phyloP scores from a whole-genome alignment of 2,329 filamentous ascomycete genomes.

The Eutypella sp. region DNA sequence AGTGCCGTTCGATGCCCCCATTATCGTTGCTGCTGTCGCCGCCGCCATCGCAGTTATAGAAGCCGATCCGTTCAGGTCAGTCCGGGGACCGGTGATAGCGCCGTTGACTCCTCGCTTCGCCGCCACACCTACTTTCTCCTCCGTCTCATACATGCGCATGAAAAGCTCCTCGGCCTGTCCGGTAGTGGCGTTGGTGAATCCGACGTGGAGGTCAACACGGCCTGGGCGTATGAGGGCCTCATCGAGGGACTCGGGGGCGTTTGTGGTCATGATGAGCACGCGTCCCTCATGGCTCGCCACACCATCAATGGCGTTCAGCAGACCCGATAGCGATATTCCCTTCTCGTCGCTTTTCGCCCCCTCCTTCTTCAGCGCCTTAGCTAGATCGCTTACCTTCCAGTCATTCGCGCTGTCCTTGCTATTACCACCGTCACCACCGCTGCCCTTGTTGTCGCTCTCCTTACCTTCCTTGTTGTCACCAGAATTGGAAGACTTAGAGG shows the following conservation, averaged over 20 bases:
- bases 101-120: constrained; percentile 8
- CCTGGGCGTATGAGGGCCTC: constrained; percentile 70
- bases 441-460: neutral
- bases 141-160: constrained; percentile 54
- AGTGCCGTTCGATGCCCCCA: neutral
- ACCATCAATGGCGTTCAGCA: constrained; percentile 81
- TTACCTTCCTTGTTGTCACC: constrained; percentile 4
- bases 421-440: constrained; percentile 12
- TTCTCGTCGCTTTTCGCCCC: constrained; percentile 32
- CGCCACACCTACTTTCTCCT: no score
- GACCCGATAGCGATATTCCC: constrained; percentile 69
- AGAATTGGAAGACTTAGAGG: neutral
- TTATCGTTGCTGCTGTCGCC: constrained; percentile 1
- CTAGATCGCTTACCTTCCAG: constrained; percentile 36
- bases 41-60: no score
- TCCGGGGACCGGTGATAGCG: neutral
- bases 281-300: constrained; percentile 75
- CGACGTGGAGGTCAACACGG: constrained; percentile 65
- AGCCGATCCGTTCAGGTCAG: no score
- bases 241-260: constrained; percentile 68
- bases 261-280: constrained; percentile 79
- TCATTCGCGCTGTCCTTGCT: constrained; percentile 19
- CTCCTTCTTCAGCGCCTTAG: constrained; percentile 39
- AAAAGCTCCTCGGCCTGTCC: constrained; percentile 54
- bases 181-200: constrained; percentile 54